Percentiles rank a stretch among this genome's conserved stretches.
Evolutionary conservation across 495 filamentous ascomycete species (phyloP).

Genomic region (Penicillium daleae): DNA sequence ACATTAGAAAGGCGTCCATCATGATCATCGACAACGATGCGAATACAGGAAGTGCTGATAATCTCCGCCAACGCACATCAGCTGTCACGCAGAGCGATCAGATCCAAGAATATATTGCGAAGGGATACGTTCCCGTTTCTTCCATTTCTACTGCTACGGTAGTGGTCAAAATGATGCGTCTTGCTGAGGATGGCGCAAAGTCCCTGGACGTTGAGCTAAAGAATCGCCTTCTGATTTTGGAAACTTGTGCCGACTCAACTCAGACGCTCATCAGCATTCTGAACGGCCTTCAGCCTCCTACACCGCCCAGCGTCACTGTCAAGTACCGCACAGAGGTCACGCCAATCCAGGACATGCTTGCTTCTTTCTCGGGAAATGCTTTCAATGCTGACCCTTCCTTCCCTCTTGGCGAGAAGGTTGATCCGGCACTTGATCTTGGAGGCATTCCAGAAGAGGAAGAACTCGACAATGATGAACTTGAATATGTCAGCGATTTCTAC

Average conservation of each 20-base stretch:
- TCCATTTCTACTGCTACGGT: slow-evolving; percentile 79
- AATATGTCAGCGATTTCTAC: slow-evolving; percentile 68
- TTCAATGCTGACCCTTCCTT: slow-evolving; percentile 53
- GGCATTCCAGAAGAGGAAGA: slow-evolving; percentile 30
- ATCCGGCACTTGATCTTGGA: slow-evolving; percentile 17
- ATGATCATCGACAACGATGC: slow-evolving; percentile 80
- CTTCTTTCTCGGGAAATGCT: slow-evolving; percentile 84
- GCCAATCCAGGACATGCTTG: slow-evolving; percentile 83
- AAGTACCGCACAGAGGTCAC: slow-evolving; percentile 90
- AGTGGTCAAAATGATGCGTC: slow-evolving; percentile 58
- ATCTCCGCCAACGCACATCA: slow-evolving; percentile 49
- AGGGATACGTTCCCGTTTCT: slow-evolving; percentile 83
- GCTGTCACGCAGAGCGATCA: slow-evolving; percentile 60
- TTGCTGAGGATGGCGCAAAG: slow-evolving; percentile 57
- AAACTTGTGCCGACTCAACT: slow-evolving; percentile 96
- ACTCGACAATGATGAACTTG: slow-evolving; percentile 54
- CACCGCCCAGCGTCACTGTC: slow-evolving; percentile 73
- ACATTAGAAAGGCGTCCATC: slow-evolving; percentile 77
- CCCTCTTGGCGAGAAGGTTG: slow-evolving; percentile 19
- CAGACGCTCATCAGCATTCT: slow-evolving; percentile 84
- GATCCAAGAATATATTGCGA: slow-evolving; percentile 63
- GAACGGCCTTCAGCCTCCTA: slow-evolving; percentile 81
- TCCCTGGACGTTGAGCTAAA: slow-evolving; percentile 78
- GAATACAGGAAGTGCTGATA: slow-evolving; percentile 50
- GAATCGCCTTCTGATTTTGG: slow-evolving; percentile 85